Evolutionary conservation across 352 stramenopile genomes (phyloP), one percentile per base, ranked within the genome.

Genomic region (Phytophthora foliorum): DNA sequence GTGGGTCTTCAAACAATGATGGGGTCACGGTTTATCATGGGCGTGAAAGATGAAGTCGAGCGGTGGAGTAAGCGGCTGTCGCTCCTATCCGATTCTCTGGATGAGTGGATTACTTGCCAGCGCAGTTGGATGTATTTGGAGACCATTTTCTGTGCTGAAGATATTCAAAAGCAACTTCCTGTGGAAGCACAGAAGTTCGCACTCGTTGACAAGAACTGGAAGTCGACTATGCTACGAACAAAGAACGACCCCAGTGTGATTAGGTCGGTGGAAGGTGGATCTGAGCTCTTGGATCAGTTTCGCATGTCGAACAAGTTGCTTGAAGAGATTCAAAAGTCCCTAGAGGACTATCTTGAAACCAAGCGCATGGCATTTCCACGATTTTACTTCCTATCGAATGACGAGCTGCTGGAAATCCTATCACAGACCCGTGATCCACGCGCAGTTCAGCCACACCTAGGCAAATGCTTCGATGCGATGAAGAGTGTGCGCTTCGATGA

Each of bases 301-400:
- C 82, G 87, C 19, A 82, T 89, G 72, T 92, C 85, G 22, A 98
- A 98, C 57, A 75, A 73, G 19, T 73, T 96, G 13, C 75, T 98
- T 2, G 92, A 98, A 69, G 90, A 96, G 64, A 97, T 98, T 31
- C 91, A 97, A 64, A 97, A 97, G 41, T 96, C 86, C 11, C 70
- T 98, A 1, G 92, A 98, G 71, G 89, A 97, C 57, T 98, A 98
- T 54, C 70, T 98, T 0, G 92, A 98, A 74, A 97, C 90, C 10
- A 97, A 98, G 71, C 82, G 92, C 7, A 97, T 97, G 88, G 88
- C 86, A 8, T 97, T 98, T 44, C 92, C 92, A 11, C 88, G 91
- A 9, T 97, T 98, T 44, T 98, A 97, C 65, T 98, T 98, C 61
- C 50, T 98, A 0, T 98, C 92, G 0, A 98, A 98, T 64, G 92